Evolutionary conservation across 495 filamentous ascomycete species (phyloP).

Genomic region (Stereocaulon alpinum): DNA sequence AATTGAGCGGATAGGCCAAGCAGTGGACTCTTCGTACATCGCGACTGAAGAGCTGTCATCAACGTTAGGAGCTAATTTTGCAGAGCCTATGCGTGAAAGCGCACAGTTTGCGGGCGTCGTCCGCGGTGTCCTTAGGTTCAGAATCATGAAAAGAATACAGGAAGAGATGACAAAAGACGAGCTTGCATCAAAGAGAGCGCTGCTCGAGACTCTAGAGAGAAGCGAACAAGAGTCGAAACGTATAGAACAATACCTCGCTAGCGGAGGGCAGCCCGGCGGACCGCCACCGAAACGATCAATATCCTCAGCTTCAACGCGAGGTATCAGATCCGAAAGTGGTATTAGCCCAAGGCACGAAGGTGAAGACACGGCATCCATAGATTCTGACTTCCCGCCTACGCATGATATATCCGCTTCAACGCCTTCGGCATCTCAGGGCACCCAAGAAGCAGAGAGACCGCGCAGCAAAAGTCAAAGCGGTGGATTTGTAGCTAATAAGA

Average conservation of each 20-base stretch:
- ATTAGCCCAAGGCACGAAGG: conserved; percentile 27
- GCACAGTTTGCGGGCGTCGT: conserved; percentile 96
- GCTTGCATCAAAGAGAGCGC: conserved; percentile 64
- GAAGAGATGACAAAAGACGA: conserved; percentile 96
- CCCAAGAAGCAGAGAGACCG: conserved; percentile 28
- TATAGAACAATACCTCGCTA: conserved; percentile 81
- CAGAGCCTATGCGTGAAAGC: conserved; percentile 92
- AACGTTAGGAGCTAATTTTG: conserved; percentile 76
- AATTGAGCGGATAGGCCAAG: conserved; percentile 89
- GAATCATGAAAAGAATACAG: conserved; percentile 85
- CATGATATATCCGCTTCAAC: conserved; percentile 48
- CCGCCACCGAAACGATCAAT: conserved; percentile 53
- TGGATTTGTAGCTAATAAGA: conserved; percentile 77
- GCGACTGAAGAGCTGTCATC: conserved; percentile 84
- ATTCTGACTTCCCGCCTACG: conserved; percentile 89
- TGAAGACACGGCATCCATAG: conserved; percentile 71
- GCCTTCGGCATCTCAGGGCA: conserved; percentile 43
- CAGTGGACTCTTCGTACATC: conserved; percentile 91
- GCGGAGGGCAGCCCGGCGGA: conserved; percentile 45
- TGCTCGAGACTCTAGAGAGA: conserved; percentile 73
- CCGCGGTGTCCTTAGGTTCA: conserved; percentile 72
- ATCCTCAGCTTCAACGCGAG: conserved; percentile 42
- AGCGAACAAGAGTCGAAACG: conserved; percentile 86
- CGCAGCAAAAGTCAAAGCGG: conserved; percentile 55
- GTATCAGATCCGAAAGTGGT: conserved; percentile 38